These are phyloP conservation scores for Coffea canephora DNA, from an alignment of 257 asterid species.

Conservation along the genomic window DNA sequence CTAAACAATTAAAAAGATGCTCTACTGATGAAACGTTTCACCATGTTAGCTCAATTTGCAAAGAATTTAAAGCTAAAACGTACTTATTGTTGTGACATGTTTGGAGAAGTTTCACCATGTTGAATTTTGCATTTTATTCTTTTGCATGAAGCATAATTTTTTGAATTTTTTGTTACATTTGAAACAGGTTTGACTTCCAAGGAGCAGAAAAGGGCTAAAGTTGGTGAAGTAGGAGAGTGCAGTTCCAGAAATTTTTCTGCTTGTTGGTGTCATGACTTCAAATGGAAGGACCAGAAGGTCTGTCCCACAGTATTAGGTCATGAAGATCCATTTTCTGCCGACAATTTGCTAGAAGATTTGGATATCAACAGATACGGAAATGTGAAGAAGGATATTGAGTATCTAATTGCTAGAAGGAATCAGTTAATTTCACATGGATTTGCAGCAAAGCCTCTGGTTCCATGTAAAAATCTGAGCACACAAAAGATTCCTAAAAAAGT, in stretches of 20 bases:
- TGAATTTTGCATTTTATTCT: neutral
- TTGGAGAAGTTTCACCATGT: neutral
- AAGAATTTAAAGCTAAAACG: neutral
- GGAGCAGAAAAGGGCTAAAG: slow-evolving; percentile 42
- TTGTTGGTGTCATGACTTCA: slow-evolving; percentile 49
- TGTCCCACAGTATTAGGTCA: slow-evolving; percentile 30
- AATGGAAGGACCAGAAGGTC: slow-evolving; percentile 18
- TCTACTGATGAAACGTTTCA: neutral
- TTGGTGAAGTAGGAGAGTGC: slow-evolving; percentile 31
- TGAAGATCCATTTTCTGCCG: slow-evolving; percentile 46
- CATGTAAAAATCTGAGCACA: too few species aligned
- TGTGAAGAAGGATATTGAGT: slow-evolving; percentile 57
- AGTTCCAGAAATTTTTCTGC: slow-evolving; percentile 20
- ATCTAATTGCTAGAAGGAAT: slow-evolving; percentile 45
- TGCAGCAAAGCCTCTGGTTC: slow-evolving; percentile 10
- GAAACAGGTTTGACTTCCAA: slow-evolving; percentile 42
- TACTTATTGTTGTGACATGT: neutral
- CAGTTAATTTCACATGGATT: slow-evolving; percentile 29
- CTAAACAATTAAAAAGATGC: neutral
- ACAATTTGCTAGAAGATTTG: slow-evolving; percentile 38
- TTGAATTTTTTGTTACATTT: slow-evolving; percentile 12
- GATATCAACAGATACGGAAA: slow-evolving; percentile 68
- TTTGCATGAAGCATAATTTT: neutral
- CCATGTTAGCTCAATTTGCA: neutral
- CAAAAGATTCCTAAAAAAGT: too few species aligned